Base-by-base conservation (phyloP, 768 basidiomycete species). In the Boletellus ananiceps region DNA sequence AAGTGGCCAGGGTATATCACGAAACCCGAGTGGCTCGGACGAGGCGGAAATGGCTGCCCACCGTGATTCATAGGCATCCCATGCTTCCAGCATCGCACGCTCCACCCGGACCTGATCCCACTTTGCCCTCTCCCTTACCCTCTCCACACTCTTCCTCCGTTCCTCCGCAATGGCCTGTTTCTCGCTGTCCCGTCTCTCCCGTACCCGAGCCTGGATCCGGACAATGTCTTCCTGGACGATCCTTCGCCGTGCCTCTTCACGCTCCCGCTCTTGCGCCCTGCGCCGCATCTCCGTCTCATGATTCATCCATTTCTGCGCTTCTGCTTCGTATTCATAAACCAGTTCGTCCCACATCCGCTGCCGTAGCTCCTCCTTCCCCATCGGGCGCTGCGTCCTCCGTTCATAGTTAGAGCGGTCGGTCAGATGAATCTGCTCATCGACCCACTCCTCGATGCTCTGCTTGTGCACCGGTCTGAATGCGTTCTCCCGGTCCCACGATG, bases 1-100 rank as follows among this genome's bases (percentile, higher is more conserved):
- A 51, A 80, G 56, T 31, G 88, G 88, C 89, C 88, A 92, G 9
- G 88, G 88, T 41, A 88, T 79, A 40, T 72, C 73, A 36, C 71
- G 66, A 71, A 91, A 89, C 0, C 69, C 67, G 39, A 89, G 69
- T 18, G 65, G 55, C 40, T 75, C 76, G 13, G 74, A 63, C n/a
- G 76, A 72, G 8, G 67, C 60, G 25, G 65, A 57, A 51, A 88
- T 61, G 50, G 66, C 66, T n/a, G 68, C 58, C 88, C 88, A 91
- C 49, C 77, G 74, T 32, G 68, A 65, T 65, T 91, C 86, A 67
- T 91, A 86, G 43, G 57, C 64, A 40, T 66, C 57, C 86, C 86
- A 88, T 5, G 80, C 80, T 33, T 82, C 75, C 7, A 72, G 51
- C 15, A 78, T 70, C 32, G 69, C 69, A 57, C 74, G 75, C 25